Evolutionary conservation across 2,329 filamentous ascomycete species (phyloP), one percentile per base, ranked within the genome.

Genomic region (Berkeleyomyces rouxiae): DNA sequence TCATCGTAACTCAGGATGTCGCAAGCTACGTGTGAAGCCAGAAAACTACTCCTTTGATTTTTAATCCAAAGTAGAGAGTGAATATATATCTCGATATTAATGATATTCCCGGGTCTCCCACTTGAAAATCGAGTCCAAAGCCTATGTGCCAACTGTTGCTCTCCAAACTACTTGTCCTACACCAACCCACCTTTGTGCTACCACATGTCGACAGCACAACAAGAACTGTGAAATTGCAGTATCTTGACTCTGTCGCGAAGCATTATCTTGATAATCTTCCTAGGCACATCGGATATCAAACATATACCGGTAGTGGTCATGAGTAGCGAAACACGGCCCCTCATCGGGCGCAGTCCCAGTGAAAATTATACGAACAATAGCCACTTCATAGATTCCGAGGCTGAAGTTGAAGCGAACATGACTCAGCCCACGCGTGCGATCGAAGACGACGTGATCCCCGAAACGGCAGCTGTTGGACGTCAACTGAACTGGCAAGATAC

Each of bases 401-500:
- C 51, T 33, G 63, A 39, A 11, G 23, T 36, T 4, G 7, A 11
- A 3, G 31, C 16, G 13, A 16, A 23, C 6, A 7, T 4, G 7
- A 10, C n/a, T 11, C 51, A 47, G 31, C 61, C 64, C 3, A 59
- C 61, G 4, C 62, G 65, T 23, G 46, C 55, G 3, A 37, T 84
- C 64, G 81, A 85, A 68, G 79, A 83, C 67, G 78, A 81, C 65
- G 78, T 83, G 4, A 69, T 84, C 0, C 82, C 79, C 1, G 82
- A 85, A 67, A 80, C 81, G 0, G 80, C 81, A 0, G 75, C 77
- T 0, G 72, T 78, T 31, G 83, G 82, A 1, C 77, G 84, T 23
- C 83, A 76, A 13, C 77, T 87, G 59, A 79, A 74, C 63, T 86
- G 83, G 82, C 75, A 76, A 36, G 83, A 80, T 67, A 81, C 82